Conservation (phyloP, 768 basidiomycete genomes). For the Imleria badia region DNA sequence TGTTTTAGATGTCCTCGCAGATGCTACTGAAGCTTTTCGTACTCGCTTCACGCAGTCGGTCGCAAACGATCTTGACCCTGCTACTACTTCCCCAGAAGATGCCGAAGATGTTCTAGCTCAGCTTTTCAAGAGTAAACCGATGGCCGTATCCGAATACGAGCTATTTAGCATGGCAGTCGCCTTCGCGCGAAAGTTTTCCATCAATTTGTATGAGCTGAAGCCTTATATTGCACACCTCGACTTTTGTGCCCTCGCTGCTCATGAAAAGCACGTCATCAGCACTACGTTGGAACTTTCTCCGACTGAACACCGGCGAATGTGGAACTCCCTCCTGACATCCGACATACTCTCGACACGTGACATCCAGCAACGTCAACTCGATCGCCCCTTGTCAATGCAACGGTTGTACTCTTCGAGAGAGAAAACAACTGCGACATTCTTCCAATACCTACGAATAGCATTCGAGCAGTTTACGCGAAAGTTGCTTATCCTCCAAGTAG, state of each 20-base stretch:
- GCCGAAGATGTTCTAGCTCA: slow-evolving; percentile 39
- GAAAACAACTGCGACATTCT: slow-evolving; percentile 56
- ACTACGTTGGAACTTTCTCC: slow-evolving; percentile 40
- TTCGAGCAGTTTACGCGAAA: slow-evolving; percentile 58
- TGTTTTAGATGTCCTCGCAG: slow-evolving; percentile 53
- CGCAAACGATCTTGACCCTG: slow-evolving; percentile 20
- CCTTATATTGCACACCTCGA: slow-evolving; percentile 53
- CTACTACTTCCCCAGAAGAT: slow-evolving; percentile 37
- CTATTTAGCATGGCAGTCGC: slow-evolving; percentile 50
- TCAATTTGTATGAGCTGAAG: slow-evolving; percentile 41
- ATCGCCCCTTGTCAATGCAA: slow-evolving; percentile 55
- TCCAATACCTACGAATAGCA: slow-evolving; percentile 57
- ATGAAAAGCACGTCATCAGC: slow-evolving; percentile 54
- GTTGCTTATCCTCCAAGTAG: slow-evolving; percentile 56
- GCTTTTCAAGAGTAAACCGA: slow-evolving; percentile 51
- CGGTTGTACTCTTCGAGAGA: slow-evolving; percentile 56
- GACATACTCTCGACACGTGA: slow-evolving; percentile 55
- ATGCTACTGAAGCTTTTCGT: slow-evolving; percentile 46
- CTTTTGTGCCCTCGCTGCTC: slow-evolving; percentile 51
- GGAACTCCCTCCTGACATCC: slow-evolving; percentile 64
- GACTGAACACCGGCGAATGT: slow-evolving; percentile 48
- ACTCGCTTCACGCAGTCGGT: slow-evolving; percentile 38
- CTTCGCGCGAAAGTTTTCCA: slow-evolving; percentile 41
- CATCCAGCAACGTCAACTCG: slow-evolving; percentile 49
- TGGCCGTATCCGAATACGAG: slow-evolving; percentile 61